Evolutionary conservation across 192 early-diverging fungal genomes (phyloP).

Genomic region (Cladochytrium replicatum): DNA sequence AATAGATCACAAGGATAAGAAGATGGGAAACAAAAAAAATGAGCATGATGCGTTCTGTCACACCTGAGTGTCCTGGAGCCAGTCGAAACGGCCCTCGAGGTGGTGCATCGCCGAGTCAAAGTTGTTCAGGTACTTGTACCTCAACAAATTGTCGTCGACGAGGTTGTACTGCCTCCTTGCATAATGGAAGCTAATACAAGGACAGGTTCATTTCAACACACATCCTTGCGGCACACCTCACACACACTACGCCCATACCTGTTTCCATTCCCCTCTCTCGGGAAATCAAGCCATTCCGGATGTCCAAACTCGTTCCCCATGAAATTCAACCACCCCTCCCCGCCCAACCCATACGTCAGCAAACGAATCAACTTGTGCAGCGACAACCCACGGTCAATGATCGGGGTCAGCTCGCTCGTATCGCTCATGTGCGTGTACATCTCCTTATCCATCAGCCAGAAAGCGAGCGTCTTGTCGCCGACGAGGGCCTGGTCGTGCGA

Average conservation of each 20-base stretch:
- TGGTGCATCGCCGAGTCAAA: slow-evolving; percentile 82
- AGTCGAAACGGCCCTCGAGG: slow-evolving; percentile 60
- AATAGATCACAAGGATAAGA: slow-evolving; percentile 15
- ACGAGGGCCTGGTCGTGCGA: slow-evolving; percentile 97
- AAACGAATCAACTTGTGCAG: slow-evolving; percentile 97
- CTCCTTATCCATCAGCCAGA: slow-evolving; percentile 99
- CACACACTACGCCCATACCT: slow-evolving; percentile 9
- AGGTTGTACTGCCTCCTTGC: slow-evolving; percentile 94
- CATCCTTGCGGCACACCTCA: slow-evolving; percentile 4
- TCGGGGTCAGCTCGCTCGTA: slow-evolving; percentile 64
- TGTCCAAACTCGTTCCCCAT: slow-evolving; percentile 99
- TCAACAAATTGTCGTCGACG: slow-evolving; percentile 71
- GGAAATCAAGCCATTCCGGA: slow-evolving; percentile 99
- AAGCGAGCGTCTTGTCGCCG: slow-evolving; percentile 95
- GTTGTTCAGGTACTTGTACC: slow-evolving; percentile 87
- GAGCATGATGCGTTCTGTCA: background rate
- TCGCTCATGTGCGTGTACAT: slow-evolving; percentile 97
- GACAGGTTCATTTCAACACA: slow-evolving; percentile 1
- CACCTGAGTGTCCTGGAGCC: slow-evolving; percentile 34
- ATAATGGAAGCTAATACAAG: slow-evolving; percentile 66
- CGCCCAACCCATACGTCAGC: slow-evolving; percentile 80
- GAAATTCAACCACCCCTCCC: slow-evolving; percentile 94
- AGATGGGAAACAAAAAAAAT: background rate
- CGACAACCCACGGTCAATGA: slow-evolving; percentile 87
- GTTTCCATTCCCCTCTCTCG: slow-evolving; percentile 72